These are phyloP conservation scores for Exsudoporus frostii DNA, from an alignment of 768 basidiomycete genomes.

Conservation along the genomic window DNA sequence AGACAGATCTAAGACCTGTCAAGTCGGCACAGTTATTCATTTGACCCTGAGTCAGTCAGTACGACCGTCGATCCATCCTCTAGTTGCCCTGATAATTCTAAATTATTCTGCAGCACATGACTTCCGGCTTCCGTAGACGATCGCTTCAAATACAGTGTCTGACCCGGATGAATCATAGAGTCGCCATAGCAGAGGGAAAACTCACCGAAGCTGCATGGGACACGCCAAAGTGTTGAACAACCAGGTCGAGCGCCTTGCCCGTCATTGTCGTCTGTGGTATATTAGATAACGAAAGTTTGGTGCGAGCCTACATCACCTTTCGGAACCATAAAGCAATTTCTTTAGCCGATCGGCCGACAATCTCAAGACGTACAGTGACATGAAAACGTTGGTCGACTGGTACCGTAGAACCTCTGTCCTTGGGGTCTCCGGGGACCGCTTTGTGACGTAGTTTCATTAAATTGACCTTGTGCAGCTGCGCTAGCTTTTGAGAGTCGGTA, in stretches of 20 bases:
- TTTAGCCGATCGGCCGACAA: constrained; percentile 24
- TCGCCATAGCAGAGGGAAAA: neutral
- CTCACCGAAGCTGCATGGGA: constrained; percentile 14
- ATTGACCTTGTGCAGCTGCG: constrained; percentile 54
- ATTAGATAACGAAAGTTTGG: constrained; percentile 1
- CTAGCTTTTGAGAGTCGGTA: constrained; percentile 51
- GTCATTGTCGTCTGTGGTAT: constrained; percentile 45
- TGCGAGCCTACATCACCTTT: constrained; percentile 45
- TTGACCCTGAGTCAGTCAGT: constrained; percentile 8
- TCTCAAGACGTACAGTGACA: constrained; percentile 41
- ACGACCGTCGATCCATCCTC: constrained; percentile 46
- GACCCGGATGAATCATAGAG: constrained; percentile 21
- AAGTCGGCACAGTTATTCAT: neutral
- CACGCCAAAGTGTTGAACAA: constrained; percentile 29
- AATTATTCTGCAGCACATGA: constrained; percentile 45
- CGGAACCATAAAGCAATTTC: constrained; percentile 65
- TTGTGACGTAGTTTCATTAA: constrained; percentile 74
- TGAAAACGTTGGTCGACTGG: constrained; percentile 58
- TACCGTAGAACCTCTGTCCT: constrained; percentile 45
- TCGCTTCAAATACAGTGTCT: constrained; percentile 45
- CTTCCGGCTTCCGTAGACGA: constrained; percentile 24
- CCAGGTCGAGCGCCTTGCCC: constrained; percentile 62
- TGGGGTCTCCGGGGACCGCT: constrained; percentile 61
- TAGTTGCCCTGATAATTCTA: constrained; percentile 45
- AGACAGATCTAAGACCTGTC: neutral